phyloP scores from a whole-genome alignment of 2,329 filamentous ascomycete genomes.

The Fusarium citri region DNA sequence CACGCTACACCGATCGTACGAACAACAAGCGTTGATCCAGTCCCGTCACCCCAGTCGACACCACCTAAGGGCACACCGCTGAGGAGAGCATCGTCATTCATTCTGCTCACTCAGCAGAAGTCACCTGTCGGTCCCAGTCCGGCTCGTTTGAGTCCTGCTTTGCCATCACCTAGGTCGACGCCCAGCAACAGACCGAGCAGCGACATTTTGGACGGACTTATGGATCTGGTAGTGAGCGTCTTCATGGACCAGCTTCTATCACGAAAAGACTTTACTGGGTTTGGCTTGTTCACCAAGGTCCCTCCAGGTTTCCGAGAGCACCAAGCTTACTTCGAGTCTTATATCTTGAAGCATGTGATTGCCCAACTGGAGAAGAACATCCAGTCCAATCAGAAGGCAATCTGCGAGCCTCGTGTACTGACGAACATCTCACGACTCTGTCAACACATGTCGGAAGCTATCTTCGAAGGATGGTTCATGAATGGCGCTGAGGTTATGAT shows the following conservation, averaged over 20 bases:
- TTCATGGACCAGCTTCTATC: slow-evolving; percentile 88
- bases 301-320: slow-evolving; percentile 95
- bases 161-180: slow-evolving; percentile 57
- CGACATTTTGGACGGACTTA: slow-evolving; percentile 77
- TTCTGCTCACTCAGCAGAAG: slow-evolving; percentile 81
- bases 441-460: slow-evolving; percentile 84
- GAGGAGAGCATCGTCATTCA: slow-evolving; percentile 88
- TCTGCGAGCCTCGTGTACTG: slow-evolving; percentile 84
- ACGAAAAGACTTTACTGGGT: slow-evolving; percentile 90
- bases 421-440: slow-evolving; percentile 88
- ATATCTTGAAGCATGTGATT: slow-evolving; percentile 81
- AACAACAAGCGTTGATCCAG: slow-evolving; percentile 70
- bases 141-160: slow-evolving; percentile 66
- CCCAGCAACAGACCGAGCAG: slow-evolving; percentile 68
- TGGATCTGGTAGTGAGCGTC: slow-evolving; percentile 81
- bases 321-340: slow-evolving; percentile 95
- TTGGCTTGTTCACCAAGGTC: slow-evolving; percentile 86
- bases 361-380: slow-evolving; percentile 76
- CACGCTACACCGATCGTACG: slow-evolving; percentile 77
- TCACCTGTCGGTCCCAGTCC: slow-evolving; percentile 67
- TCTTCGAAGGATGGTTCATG: slow-evolving; percentile 97
- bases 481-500: slow-evolving; percentile 85
- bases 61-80: slow-evolving; percentile 70
- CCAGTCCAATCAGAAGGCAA: slow-evolving; percentile 75
- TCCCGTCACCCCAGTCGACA: slow-evolving; percentile 60